Evolutionary conservation across 352 stramenopile genomes (phyloP).

Genomic region (Globisporangium splendens): DNA sequence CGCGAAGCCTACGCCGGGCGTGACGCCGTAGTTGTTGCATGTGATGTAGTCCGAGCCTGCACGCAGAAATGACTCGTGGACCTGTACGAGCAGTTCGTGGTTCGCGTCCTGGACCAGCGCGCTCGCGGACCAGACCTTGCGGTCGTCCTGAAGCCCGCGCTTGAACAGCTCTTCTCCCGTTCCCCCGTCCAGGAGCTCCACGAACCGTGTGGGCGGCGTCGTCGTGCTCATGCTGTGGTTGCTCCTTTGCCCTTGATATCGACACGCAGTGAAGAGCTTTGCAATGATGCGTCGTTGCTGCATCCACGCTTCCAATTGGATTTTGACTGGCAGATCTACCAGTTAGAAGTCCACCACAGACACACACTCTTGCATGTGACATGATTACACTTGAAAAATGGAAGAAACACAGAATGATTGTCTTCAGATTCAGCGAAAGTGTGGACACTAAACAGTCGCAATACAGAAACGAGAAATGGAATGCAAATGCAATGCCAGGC

Average conservation of each 20-base stretch:
- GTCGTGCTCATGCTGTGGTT: background rate
- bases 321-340: too few species aligned
- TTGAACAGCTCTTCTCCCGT: constrained; percentile 90
- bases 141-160: constrained; percentile 78
- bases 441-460: too few species aligned
- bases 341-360: too few species aligned
- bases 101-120: constrained; percentile 71
- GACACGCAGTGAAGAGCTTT: background rate
- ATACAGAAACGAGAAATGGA: too few species aligned
- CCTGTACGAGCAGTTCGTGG: constrained; percentile 65
- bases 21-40: constrained; percentile 91
- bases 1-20: constrained; percentile 81
- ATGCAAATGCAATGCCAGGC: too few species aligned
- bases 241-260: background rate
- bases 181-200: constrained; percentile 80
- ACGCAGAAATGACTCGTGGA: constrained; percentile 81
- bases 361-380: too few species aligned
- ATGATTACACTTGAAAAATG: too few species aligned
- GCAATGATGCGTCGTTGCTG: too few species aligned
- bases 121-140: constrained; percentile 86
- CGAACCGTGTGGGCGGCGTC: background rate
- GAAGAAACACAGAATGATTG: too few species aligned
- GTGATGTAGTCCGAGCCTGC: constrained; percentile 83
- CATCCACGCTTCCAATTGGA: too few species aligned
- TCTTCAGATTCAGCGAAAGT: too few species aligned